Percentiles rank a stretch among this genome's conserved stretches.
Conservation (phyloP, 768 basidiomycete species). For the Crepidotus variabilis region DNA sequence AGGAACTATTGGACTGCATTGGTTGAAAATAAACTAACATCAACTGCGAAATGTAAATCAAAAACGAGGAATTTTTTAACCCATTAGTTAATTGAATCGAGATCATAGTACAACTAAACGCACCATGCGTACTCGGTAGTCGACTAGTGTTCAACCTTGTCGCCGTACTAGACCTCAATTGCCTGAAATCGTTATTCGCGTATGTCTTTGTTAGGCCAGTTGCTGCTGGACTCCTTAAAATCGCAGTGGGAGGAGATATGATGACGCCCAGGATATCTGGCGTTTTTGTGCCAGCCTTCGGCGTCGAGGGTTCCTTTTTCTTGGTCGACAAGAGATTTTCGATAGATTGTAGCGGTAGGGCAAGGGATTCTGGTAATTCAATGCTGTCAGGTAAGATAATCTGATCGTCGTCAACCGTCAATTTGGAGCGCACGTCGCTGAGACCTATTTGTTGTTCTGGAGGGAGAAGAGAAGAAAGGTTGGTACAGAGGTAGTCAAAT, state of each 20-base stretch:
- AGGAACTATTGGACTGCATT: background rate
- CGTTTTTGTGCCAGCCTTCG: constrained; percentile 44
- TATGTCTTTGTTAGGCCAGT: constrained; percentile 85
- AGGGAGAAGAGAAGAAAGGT: constrained; percentile 23
- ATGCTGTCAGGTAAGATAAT: constrained; percentile 24
- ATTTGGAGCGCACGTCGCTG: constrained; percentile 19
- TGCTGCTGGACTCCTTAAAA: constrained; percentile 67
- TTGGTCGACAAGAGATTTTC: constrained; percentile 43
- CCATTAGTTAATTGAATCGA: too few species aligned
- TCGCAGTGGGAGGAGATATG: constrained; percentile 66
- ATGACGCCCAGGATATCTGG: constrained; percentile 62
- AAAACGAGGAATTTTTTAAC: background rate
- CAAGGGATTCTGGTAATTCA: constrained; percentile 32
- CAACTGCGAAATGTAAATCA: constrained; percentile 22
- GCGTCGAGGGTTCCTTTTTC: constrained; percentile 46
- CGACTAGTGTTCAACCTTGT: constrained; percentile 82
- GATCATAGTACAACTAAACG: constrained; percentile 10
- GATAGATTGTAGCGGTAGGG: constrained; percentile 43
- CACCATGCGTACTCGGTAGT: constrained; percentile 80
- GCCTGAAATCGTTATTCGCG: constrained; percentile 75
- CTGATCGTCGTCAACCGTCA: constrained; percentile 41
- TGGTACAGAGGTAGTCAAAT: constrained; percentile 44
- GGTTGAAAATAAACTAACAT: constrained; percentile 31
- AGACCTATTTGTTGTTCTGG: constrained; percentile 19
- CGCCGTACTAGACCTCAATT: constrained; percentile 62